Evolutionary conservation across 495 filamentous ascomycete species (phyloP).

Genomic region (Talaromyces nanjingensis): DNA sequence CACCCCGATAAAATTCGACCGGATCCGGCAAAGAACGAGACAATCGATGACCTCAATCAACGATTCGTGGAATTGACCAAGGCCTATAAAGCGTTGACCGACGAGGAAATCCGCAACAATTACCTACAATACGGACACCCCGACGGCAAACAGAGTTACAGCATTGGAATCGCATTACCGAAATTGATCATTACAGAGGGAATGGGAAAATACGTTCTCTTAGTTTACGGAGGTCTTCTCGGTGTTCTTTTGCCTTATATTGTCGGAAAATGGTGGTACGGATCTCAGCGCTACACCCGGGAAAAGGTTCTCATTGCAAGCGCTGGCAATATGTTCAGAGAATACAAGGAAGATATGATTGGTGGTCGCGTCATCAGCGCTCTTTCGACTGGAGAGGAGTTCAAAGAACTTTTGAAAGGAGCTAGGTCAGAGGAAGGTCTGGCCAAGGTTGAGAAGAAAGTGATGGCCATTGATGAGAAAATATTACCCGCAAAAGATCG

Average conservation of each 20-base stretch:
- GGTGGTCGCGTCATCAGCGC: conserved; percentile 73
- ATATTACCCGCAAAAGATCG: conserved; percentile 48
- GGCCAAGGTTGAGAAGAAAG: conserved; percentile 71
- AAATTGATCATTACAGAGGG: conserved; percentile 89
- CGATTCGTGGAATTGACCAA: conserved; percentile 91
- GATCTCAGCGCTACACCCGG: conserved; percentile 82
- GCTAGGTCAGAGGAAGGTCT: conserved; percentile 67
- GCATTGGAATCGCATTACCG: conserved; percentile 93
- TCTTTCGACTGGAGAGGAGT: conserved; percentile 78
- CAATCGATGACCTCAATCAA: conserved; percentile 74
- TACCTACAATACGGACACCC: conserved; percentile 93
- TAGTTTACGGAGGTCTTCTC: conserved; percentile 79
- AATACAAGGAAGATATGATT: conserved; percentile 76
- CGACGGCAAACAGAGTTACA: conserved; percentile 95
- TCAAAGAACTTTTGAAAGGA: conserved; percentile 62
- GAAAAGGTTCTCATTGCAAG: conserved; percentile 87
- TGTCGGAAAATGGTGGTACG: conserved; percentile 98
- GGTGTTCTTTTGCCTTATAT: conserved; percentile 88
- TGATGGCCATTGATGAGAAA: conserved; percentile 52
- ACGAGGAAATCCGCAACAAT: conserved; percentile 95
- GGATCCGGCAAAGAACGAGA: conserved; percentile 82
- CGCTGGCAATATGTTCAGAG: conserved; percentile 86
- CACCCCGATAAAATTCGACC: conserved; percentile 89
- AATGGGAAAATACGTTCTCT: conserved; percentile 88
- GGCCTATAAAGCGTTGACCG: conserved; percentile 93